phyloP scores from a whole-genome alignment of 345 rosid genomes.

The Viola odorata region DNA sequence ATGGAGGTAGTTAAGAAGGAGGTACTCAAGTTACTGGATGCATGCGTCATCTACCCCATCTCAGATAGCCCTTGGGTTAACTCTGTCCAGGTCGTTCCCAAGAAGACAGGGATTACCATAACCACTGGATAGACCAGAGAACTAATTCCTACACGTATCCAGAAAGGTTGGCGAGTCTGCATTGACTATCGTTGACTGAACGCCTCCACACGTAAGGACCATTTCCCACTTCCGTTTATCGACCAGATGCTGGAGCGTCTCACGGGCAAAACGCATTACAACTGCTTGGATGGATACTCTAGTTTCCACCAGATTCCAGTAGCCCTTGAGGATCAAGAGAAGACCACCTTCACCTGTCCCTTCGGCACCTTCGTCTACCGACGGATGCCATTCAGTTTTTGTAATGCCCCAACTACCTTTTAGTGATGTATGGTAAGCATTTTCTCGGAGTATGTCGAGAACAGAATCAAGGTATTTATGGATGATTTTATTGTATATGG shows the following conservation, averaged over 20 bases:
- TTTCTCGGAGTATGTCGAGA: background rate
- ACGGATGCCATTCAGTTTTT: constrained; percentile 1
- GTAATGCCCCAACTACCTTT: background rate
- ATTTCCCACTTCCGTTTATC: background rate
- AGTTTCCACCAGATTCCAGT: background rate
- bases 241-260: no score
- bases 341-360: background rate
- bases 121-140: background rate
- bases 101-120: background rate
- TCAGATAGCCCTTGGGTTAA: background rate
- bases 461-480: background rate
- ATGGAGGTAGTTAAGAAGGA: background rate
- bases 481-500: background rate
- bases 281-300: background rate
- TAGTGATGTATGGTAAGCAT: constrained; percentile 1
- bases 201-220: background rate
- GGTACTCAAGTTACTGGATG: background rate
- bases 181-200: background rate
- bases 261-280: no score
- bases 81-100: background rate
- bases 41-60: background rate
- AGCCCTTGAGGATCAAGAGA: background rate
- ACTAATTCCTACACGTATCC: background rate
- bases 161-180: background rate
- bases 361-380: background rate